Base-by-base conservation (phyloP, 2,329 filamentous ascomycete genomes). In the Dactylellina parvicollis region DNA sequence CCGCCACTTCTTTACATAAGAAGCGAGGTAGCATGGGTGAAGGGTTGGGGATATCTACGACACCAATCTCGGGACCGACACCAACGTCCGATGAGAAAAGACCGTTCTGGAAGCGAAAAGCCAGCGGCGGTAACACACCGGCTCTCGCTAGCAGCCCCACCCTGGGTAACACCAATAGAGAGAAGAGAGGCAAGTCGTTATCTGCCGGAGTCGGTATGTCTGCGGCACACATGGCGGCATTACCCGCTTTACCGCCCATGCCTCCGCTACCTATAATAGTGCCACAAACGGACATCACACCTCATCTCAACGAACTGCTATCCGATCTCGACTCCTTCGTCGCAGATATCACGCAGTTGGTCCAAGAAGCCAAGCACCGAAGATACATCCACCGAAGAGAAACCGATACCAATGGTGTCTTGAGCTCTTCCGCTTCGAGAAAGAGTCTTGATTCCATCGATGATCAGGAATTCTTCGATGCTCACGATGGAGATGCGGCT, bases 381-480 rank as follows among this genome's bases (percentile, higher is more conserved):
- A 87, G 93, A 82, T 86, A 61, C 85, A 85, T 4, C 80, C 82
- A 10, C 84, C 88, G 4, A 77, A 81, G 18, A 84, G 74, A 75
- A 55, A 60, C 75, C 0, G 70, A 75, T 32, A 26, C 55, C 9
- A 69, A 65, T 38, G 56, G 59, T 16, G 28, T 60, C 28, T 40
- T 57, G 7, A 66, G 61, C 26, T 74, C 67, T 18, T 54, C 59
- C 1, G 59, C 80, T 30, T 85, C 86, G 9, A 83, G 87, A 36
- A 84, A 86, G 78, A 96, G 92, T 78, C 87, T 96, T 60, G 93
- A 96, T 75, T 96, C 92, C 0, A 85, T 89, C 28, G 90, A 91
- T 1, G 86, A 86, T 1, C 91, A 96, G 65, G 94, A 98, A 79
- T 99, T 98, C 81, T 99, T 97, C 77, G 95, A 99, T 80, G 95